These are phyloP conservation scores for Neurospora intermedia DNA, from an alignment of 495 filamentous ascomycete genomes.

Conservation along the genomic window DNA sequence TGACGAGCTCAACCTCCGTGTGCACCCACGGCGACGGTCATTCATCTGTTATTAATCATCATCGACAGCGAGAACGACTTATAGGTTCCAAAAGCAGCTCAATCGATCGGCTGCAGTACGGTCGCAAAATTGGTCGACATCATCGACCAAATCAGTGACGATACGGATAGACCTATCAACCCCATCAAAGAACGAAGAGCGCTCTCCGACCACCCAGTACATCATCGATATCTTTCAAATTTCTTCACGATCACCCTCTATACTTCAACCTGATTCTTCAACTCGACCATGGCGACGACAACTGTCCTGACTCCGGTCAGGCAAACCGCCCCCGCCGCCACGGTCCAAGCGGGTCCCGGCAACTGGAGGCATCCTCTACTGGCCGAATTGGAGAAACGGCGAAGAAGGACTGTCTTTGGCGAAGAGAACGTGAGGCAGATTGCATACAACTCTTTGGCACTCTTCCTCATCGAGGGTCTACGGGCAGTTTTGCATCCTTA, in stretches of 20 bases:
- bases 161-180: neutral
- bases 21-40: slow-evolving; percentile 12
- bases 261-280: slow-evolving; percentile 11
- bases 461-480: slow-evolving; percentile 35
- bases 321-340: slow-evolving; percentile 22
- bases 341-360: slow-evolving; percentile 46
- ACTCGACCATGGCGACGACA: slow-evolving; percentile 7
- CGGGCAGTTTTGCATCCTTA: slow-evolving; percentile 16
- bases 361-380: slow-evolving; percentile 82
- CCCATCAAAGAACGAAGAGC: neutral
- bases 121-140: neutral
- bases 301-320: slow-evolving; percentile 33
- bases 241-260: neutral
- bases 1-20: neutral
- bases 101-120: neutral
- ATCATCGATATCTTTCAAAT: neutral
- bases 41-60: slow-evolving; percentile 4
- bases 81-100: neutral
- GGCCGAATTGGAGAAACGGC: slow-evolving; percentile 64
- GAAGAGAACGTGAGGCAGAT: slow-evolving; percentile 57
- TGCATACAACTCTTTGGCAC: slow-evolving; percentile 47
- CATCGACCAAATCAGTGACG: neutral
- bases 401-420: slow-evolving; percentile 61
- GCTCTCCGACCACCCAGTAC: neutral
- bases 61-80: neutral